Evolutionary conservation across 441 rosid genomes (phyloP), one percentile per base, ranked within the genome.

Genomic region (Rhodomyrtus psidioides): DNA sequence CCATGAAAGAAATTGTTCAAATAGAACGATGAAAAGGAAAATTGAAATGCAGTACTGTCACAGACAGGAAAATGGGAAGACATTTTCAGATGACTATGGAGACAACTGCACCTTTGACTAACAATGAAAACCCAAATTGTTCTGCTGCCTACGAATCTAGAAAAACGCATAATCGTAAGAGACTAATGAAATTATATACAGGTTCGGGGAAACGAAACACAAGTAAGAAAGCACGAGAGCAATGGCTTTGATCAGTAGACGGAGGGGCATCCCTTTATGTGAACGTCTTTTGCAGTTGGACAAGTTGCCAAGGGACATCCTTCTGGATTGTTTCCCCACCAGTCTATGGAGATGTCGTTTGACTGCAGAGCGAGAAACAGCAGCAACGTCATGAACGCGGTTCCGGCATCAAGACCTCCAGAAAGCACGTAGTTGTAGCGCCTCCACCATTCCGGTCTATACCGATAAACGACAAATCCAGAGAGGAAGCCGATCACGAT

Each of bases 401-500:
- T 94, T 55, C 98, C 96, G 10, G 96, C 96, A 81, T 95, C 99
- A 49, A 96, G 92, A 4, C 95, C 95, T 3, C 98, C 97, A 0
- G 96, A 94, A 53, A 94, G 82, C 34, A 96, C 91, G 15, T 96
- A 96, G 84, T 95, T 96, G 86, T 94, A 94, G n/a, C 94, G 90
- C 85, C 89, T 93, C 98, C 96, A 95, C 91, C 92, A 89, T 19
- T 88, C 90, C 14, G 93, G 92, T 53, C 85, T 65, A 88, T 93
- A 91, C 82, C 91, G 92, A 81, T 86, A 95, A 55, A 94, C 56
- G 8, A 96, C 88, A 55, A 84, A 94, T 53, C 99, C 97, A 1
- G 92, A 95, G 23, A 92, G 84, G 89, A 95, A 91, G 27, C 92
- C 95, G 3, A 95, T 49, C 39, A 91, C 6, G 44, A 95, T 59